Conservation (phyloP, 1,284 basidiomycete genomes). For the Cryptococcus sp. region DNA sequence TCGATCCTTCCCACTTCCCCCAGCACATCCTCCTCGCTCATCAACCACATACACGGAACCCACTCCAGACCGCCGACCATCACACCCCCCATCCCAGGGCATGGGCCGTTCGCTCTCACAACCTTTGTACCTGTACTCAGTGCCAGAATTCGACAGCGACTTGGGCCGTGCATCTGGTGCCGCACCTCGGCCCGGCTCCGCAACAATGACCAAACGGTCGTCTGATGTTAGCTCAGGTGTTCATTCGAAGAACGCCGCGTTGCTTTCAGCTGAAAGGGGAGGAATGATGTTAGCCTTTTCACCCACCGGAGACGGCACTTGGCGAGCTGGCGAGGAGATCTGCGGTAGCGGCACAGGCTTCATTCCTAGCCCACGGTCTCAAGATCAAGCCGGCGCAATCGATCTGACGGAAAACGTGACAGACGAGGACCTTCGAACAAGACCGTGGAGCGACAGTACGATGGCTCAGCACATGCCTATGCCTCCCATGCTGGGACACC, state of each 20-base stretch:
- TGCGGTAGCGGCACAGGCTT: slow-evolving; percentile 23
- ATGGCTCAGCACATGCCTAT: slow-evolving; percentile 16
- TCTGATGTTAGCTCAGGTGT: slow-evolving; percentile 31
- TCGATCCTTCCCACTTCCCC: slow-evolving; percentile 18
- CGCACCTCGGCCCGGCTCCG: background rate
- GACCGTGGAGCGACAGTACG: slow-evolving; percentile 37
- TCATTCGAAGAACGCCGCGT: slow-evolving; percentile 39
- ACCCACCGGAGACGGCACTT: slow-evolving; percentile 26
- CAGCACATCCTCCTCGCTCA: slow-evolving; percentile 7
- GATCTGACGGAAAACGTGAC: background rate
- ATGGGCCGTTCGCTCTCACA: slow-evolving; percentile 22
- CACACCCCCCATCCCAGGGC: slow-evolving; percentile 6
- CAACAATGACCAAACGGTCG: slow-evolving; percentile 14
- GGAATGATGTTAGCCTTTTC: slow-evolving; percentile 42
- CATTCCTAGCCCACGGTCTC: slow-evolving; percentile 15
- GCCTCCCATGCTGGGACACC: slow-evolving; percentile 15
- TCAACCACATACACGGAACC: slow-evolving; percentile 17
- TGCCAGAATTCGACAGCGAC: slow-evolving; percentile 15
- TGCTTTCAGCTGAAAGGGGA: slow-evolving; percentile 39
- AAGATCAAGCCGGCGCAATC: background rate
- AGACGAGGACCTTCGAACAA: slow-evolving; percentile 19
- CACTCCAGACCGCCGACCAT: background rate
- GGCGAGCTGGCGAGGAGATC: slow-evolving; percentile 22
- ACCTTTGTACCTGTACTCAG: slow-evolving; percentile 21
- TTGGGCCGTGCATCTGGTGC: background rate